Evolutionary conservation across 2,329 filamentous ascomycete species (phyloP).

Genomic region (Fusarium sp.): DNA sequence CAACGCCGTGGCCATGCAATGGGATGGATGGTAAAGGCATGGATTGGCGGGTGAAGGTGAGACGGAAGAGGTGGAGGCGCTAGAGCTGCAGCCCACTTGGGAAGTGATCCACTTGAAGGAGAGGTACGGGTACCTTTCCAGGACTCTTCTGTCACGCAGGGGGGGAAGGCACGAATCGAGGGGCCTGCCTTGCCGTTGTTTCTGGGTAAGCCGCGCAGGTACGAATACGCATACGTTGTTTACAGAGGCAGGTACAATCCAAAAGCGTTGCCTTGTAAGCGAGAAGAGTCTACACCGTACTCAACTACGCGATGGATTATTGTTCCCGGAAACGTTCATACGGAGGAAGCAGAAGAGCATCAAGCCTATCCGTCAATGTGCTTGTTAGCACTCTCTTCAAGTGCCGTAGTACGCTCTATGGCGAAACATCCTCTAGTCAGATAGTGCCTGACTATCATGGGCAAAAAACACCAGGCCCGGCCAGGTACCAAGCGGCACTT

Average conservation of each 20-base stretch:
- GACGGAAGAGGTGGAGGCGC: not conserved
- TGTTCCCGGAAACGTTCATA: not conserved
- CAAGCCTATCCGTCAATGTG: not conserved
- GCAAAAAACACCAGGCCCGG: not conserved
- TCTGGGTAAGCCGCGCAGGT: not conserved
- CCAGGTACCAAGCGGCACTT: not conserved
- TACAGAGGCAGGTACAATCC: not conserved
- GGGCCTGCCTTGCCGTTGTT: not conserved
- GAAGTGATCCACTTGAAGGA: not conserved
- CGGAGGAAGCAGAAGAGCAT: not conserved
- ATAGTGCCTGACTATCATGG: not conserved
- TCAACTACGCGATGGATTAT: not conserved
- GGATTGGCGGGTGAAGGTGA: not conserved
- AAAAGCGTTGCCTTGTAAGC: not conserved
- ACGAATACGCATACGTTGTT: slow-evolving; percentile 27
- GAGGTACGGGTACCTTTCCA: not conserved
- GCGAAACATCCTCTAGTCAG: not conserved
- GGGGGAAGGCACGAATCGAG: not conserved
- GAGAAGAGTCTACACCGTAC: not conserved
- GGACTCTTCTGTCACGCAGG: not conserved
- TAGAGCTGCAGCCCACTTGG: not conserved
- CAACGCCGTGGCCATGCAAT: not conserved
- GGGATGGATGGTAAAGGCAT: not conserved
- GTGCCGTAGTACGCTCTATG: not conserved
- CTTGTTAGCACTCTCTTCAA: not conserved